Evolutionary conservation across 2,329 filamentous ascomycete species (phyloP).

Genomic region (Ascochyta fabae): DNA sequence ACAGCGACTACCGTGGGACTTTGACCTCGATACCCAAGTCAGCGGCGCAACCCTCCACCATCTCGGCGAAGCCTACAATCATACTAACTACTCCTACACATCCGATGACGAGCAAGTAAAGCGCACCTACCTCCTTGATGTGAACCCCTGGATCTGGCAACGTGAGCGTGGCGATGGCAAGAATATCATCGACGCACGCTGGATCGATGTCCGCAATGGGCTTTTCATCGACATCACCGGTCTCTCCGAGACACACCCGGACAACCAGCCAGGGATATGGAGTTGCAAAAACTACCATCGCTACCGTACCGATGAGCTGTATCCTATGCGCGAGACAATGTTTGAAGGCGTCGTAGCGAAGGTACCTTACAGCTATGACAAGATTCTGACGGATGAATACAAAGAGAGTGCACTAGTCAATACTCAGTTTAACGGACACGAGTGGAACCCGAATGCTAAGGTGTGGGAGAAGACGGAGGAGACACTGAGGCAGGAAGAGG

Average conservation of each 20-base stretch:
- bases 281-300: conserved; percentile 81
- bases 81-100: conserved; percentile 62
- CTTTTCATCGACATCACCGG: conserved; percentile 86
- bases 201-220: conserved; percentile 78
- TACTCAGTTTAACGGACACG: conserved; percentile 67
- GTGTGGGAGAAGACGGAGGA: conserved; percentile 62
- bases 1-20: conserved; percentile 81
- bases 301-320: conserved; percentile 74
- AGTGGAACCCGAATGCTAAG: conserved; percentile 64
- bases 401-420: conserved; percentile 64
- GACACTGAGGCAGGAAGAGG: conserved; percentile 20
- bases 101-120: conserved; percentile 47
- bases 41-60: conserved; percentile 69
- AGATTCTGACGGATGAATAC: conserved; percentile 71
- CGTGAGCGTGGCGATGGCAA: conserved; percentile 68
- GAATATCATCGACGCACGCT: conserved; percentile 85
- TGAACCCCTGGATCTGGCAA: conserved; percentile 73
- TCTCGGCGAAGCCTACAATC: conserved; percentile 71
- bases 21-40: conserved; percentile 83
- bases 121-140: conserved; percentile 72
- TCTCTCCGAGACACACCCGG: conserved; percentile 70
- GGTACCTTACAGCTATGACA: conserved; percentile 73
- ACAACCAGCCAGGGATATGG: conserved; percentile 68
- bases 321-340: conserved; percentile 73
- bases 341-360: conserved; percentile 76